Percentiles rank a stretch among this genome's conserved stretches.
Conservation (phyloP, 2,329 filamentous ascomycete species). For the Exophiala calicioides region DNA sequence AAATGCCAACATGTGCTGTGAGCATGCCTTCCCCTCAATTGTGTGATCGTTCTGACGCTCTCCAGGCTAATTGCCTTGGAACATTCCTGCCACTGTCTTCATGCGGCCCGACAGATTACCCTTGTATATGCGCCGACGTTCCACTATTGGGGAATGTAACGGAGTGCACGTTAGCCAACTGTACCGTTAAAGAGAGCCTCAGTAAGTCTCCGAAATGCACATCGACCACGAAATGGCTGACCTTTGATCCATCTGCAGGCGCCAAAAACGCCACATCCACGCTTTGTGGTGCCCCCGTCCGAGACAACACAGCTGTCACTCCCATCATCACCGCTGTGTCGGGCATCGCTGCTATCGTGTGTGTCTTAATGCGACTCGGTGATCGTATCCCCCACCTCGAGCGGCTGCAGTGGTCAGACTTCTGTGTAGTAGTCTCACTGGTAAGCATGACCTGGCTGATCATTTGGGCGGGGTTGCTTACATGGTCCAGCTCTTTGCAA, state of each 20-base stretch:
- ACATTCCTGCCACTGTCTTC: constrained; percentile 8
- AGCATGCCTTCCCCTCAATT: background rate
- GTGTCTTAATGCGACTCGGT: constrained; percentile 15
- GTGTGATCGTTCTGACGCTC: background rate
- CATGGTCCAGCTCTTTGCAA: constrained; percentile 11
- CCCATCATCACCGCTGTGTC: constrained; percentile 15
- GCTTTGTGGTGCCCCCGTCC: constrained; percentile 1
- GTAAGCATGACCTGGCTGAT: background rate
- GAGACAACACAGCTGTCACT: constrained; percentile 8
- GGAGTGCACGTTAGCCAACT: constrained; percentile 35
- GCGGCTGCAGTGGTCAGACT: constrained; percentile 14
- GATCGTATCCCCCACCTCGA: constrained; percentile 10
- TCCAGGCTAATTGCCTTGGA: constrained; percentile 9
- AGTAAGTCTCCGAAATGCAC: constrained; percentile 12
- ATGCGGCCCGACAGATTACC: constrained; percentile 33
- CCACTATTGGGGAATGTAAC: constrained; percentile 30
- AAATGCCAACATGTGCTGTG: constrained; percentile 19
- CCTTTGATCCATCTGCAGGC: constrained; percentile 3
- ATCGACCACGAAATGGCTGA: too few species aligned
- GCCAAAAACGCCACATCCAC: constrained; percentile 20
- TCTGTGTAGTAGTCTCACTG: constrained; percentile 17
- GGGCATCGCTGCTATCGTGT: constrained; percentile 16
- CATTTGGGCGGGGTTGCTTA: background rate
- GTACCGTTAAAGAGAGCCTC: constrained; percentile 34
- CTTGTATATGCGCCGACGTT: constrained; percentile 34